Evolutionary conservation across 1,284 basidiomycete species (phyloP).

Genomic region (Porogramme epimiltina): DNA sequence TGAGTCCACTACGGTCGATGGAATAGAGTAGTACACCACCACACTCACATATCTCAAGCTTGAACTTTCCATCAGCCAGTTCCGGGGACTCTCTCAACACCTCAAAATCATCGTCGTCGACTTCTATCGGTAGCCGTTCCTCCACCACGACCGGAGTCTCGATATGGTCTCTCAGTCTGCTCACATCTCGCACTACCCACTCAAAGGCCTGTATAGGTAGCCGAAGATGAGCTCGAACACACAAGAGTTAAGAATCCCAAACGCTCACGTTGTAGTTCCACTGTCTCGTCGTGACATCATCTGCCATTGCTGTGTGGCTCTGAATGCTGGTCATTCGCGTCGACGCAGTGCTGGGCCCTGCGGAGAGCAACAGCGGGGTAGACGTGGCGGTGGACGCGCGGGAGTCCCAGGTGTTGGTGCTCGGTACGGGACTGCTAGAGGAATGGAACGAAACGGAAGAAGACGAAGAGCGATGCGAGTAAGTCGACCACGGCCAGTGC

Average conservation of each 20-base stretch:
- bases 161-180: conserved; percentile 54
- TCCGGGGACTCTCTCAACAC: conserved; percentile 64
- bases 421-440: conserved; percentile 25
- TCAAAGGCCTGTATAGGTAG: conserved; percentile 75
- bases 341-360: conserved; percentile 16
- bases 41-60: conserved; percentile 59
- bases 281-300: conserved; percentile 54
- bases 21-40: conserved; percentile 15
- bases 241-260: not conserved
- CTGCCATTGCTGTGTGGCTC: conserved; percentile 22
- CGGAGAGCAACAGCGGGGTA: conserved; percentile 26
- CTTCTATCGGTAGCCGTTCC: conserved; percentile 12
- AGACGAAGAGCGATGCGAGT: conserved; percentile 37
- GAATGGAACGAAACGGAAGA: conserved; percentile 31
- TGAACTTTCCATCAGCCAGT: conserved; percentile 74
- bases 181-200: conserved; percentile 62
- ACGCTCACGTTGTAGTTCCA: conserved; percentile 60
- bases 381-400: conserved; percentile 25
- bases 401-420: conserved; percentile 31
- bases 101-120: conserved; percentile 49
- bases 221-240: too few relatives aligned
- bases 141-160: conserved; percentile 30
- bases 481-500: conserved; percentile 59
- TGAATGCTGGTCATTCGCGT: conserved; percentile 11
- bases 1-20: too few relatives aligned